Conservation (phyloP, 495 filamentous ascomycete species). For the Annulohypoxylon nitens region DNA sequence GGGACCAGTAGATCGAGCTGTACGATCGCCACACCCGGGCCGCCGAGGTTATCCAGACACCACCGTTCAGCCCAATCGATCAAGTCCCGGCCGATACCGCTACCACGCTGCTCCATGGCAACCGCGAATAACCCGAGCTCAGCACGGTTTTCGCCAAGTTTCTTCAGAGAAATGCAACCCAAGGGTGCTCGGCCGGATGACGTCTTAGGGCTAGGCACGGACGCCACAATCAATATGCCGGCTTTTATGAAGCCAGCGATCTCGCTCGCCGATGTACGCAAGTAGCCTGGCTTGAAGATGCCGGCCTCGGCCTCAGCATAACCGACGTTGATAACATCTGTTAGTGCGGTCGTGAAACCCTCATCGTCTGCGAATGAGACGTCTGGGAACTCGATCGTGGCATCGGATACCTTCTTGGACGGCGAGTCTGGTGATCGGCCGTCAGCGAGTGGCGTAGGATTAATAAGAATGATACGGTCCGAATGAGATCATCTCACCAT, state of each 20-base stretch:
- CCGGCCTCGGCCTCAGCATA: constrained; percentile 40
- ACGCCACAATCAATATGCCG: constrained; percentile 40
- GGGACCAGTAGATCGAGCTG: constrained; percentile 44
- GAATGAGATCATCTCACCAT: background rate
- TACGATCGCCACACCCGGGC: constrained; percentile 24
- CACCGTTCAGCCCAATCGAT: constrained; percentile 41
- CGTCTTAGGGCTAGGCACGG: background rate
- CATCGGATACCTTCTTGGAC: background rate
- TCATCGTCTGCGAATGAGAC: constrained; percentile 24
- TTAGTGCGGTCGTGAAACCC: constrained; percentile 6
- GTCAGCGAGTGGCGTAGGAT: background rate
- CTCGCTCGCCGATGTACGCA: constrained; percentile 36
- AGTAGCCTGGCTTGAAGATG: constrained; percentile 45
- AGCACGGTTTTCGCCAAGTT: constrained; percentile 15
- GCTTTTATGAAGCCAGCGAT: constrained; percentile 29
- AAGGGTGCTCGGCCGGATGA: constrained; percentile 1
- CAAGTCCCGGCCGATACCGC: constrained; percentile 39
- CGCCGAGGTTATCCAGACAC: constrained; percentile 23
- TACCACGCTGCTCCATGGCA: constrained; percentile 25
- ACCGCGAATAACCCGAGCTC: constrained; percentile 45
- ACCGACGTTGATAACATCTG: constrained; percentile 34
- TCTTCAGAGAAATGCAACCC: constrained; percentile 40
- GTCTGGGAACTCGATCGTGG: constrained; percentile 27
- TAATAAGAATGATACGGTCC: background rate
- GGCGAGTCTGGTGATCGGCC: background rate